Evolutionary conservation across 2,329 filamentous ascomycete species (phyloP), one percentile per base, ranked within the genome.

Genomic region (Fusarium lyarnte): DNA sequence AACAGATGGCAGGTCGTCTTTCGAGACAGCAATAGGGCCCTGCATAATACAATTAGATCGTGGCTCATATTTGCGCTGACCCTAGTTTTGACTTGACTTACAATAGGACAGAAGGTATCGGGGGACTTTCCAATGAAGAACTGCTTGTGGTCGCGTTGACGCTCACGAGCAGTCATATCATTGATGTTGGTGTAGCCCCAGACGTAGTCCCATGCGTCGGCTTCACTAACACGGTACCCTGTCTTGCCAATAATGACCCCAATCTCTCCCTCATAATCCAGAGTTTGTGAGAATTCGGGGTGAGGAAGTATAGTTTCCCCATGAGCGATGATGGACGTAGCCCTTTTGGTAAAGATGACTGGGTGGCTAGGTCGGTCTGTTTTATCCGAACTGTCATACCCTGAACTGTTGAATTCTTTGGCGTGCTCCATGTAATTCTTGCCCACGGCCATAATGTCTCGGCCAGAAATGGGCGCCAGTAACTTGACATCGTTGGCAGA

Each of bases 361-460:
- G 87, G 87, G 66, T 88, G 84, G 1, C 84, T 85, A 0, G 87
- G 87, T 43, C 81, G 79, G 61, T 87, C 87, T 0, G 82, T 79
- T 70, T 88, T 89, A 71, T 90, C 87, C 8, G 83, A 87, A 61
- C 82, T 84, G 75, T 89, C 88, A 35, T 62, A 89, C 0, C 87
- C 87, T 3, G 84, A 87, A 16, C 78, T 81, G 72, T 89, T 87
- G 79, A 90, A 89, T 66, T 89, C 87, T 59, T 84, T 86, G 3
- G 87, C 87, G 74, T 90, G 87, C 43, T 87, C 87, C 36, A 81
- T 79, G 70, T 89, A 90, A 72, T 89, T 89, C 75, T 89, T 88
- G 33, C 87, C 86, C 6, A 89, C 85, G 49, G 86, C 83, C 4
- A 89, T 81, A n/a, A 89, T 79, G 75, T 89, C 87, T 29, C 87